A percentile compares a stretch with the other conserved stretches of the same genome.
These are phyloP conservation scores for Tylopilus balloui DNA, from an alignment of 768 basidiomycete species.

Conservation along the genomic window DNA sequence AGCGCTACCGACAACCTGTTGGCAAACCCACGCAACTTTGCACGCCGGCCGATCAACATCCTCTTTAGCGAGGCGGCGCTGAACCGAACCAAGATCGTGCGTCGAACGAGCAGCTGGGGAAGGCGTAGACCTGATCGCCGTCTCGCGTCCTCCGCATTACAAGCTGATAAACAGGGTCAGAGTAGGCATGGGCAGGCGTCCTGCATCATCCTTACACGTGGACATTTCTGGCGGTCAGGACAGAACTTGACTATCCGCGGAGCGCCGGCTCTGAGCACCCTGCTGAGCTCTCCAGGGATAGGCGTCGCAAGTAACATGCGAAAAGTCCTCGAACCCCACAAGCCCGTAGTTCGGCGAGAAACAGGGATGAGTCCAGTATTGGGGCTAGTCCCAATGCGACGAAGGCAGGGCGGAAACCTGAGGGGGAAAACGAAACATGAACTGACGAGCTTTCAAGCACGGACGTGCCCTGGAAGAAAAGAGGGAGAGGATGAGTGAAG, in stretches of 20 bases:
- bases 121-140: background rate
- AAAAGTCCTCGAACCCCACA: background rate
- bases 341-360: background rate
- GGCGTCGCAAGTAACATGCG: background rate
- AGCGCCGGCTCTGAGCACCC: background rate
- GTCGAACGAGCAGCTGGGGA: background rate
- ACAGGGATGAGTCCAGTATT: background rate
- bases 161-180: background rate
- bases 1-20: background rate
- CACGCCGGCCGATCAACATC: too few species aligned
- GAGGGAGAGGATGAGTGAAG: too few species aligned
- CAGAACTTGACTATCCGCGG: background rate
- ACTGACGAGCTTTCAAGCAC: background rate
- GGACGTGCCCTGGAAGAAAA: background rate
- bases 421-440: background rate
- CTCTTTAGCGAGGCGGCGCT: background rate
- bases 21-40: background rate
- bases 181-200: background rate
- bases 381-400: background rate
- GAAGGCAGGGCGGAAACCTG: background rate
- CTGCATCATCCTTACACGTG: background rate
- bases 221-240: background rate
- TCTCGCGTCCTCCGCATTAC: background rate
- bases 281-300: background rate
- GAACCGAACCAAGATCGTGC: background rate